Percentiles rank a stretch among this genome's conserved stretches.
Evolutionary conservation across 1,284 basidiomycete genomes (phyloP).

Genomic region (Pisolithus thermaeus): DNA sequence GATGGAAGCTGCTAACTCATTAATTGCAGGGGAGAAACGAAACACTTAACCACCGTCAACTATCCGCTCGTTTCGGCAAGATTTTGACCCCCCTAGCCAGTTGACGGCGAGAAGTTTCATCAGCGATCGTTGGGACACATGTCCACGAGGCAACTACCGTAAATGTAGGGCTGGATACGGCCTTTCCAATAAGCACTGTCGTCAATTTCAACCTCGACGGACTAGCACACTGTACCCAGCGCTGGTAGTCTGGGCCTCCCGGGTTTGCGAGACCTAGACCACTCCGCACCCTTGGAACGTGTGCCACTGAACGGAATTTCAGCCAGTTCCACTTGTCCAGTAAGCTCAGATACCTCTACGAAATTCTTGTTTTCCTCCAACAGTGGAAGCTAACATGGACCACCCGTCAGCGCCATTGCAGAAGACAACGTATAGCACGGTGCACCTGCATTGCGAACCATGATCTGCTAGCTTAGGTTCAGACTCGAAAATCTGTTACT

Average conservation of each 20-base stretch:
- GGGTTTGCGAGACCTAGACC: conserved; percentile 87
- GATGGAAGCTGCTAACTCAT: too few relatives aligned
- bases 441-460: conserved; percentile 82
- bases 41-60: conserved; percentile 9
- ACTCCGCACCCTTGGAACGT: conserved; percentile 93
- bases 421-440: conserved; percentile 29
- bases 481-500: conserved; percentile 34
- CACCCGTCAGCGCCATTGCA: too few relatives aligned
- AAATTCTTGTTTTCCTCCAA: conserved; percentile 97
- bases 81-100: conserved; percentile 77
- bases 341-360: conserved; percentile 97
- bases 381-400: conserved; percentile 76
- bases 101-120: conserved; percentile 50
- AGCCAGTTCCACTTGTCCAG: conserved; percentile 88
- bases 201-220: not conserved
- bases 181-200: conserved; percentile 30
- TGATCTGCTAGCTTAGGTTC: conserved; percentile 53
- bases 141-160: too few relatives aligned
- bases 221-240: conserved; percentile 38
- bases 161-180: conserved; percentile 86
- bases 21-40: too few relatives aligned
- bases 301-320: conserved; percentile 91
- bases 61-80: conserved; percentile 52
- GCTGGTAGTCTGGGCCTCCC: conserved; percentile 91
- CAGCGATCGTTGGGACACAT: too few relatives aligned